Percentiles rank a stretch among this genome's conserved stretches.
phyloP scores from a whole-genome alignment of 768 basidiomycete species.

The Gymnopilus junonius region DNA sequence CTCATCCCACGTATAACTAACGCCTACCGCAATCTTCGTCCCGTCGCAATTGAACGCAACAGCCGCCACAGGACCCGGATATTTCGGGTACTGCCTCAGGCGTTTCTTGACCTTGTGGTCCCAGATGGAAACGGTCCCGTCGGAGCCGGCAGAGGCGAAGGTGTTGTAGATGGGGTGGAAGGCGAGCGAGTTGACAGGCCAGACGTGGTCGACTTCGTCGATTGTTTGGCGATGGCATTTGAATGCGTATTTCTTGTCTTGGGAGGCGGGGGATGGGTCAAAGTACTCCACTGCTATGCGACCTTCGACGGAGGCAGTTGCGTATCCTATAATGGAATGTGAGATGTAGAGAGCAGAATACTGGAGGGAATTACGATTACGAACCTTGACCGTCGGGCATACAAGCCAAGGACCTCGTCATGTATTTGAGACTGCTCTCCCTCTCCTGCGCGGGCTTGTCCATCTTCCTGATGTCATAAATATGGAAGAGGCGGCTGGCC shows the following conservation, averaged over 20 bases:
- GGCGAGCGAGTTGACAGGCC: constrained; percentile 93
- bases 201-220: constrained; percentile 92
- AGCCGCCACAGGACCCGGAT: constrained; percentile 72
- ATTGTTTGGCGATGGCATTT: constrained; percentile 94
- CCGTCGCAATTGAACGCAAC: constrained; percentile 87
- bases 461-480: constrained; percentile 90
- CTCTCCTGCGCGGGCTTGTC: constrained; percentile 73
- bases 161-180: constrained; percentile 96
- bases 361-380: constrained; percentile 13
- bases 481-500: constrained; percentile 88
- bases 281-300: constrained; percentile 98
- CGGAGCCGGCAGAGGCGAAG: constrained; percentile 94
- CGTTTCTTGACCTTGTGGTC: constrained; percentile 97
- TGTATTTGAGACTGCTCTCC: constrained; percentile 94
- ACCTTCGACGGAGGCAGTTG: constrained; percentile 92
- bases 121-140: constrained; percentile 93
- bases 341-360: not conserved
- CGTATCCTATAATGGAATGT: constrained; percentile 65
- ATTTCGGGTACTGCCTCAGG: constrained; percentile 87
- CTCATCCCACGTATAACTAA: constrained; percentile 91
- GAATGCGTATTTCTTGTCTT: constrained; percentile 93
- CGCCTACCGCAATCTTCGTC: constrained; percentile 78
- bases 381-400: constrained; percentile 92
- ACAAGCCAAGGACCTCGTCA: constrained; percentile 89
- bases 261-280: constrained; percentile 74